These are phyloP conservation scores for Colletotrichum tamarilloi DNA, from an alignment of 2,329 filamentous ascomycete genomes.

Conservation along the genomic window DNA sequence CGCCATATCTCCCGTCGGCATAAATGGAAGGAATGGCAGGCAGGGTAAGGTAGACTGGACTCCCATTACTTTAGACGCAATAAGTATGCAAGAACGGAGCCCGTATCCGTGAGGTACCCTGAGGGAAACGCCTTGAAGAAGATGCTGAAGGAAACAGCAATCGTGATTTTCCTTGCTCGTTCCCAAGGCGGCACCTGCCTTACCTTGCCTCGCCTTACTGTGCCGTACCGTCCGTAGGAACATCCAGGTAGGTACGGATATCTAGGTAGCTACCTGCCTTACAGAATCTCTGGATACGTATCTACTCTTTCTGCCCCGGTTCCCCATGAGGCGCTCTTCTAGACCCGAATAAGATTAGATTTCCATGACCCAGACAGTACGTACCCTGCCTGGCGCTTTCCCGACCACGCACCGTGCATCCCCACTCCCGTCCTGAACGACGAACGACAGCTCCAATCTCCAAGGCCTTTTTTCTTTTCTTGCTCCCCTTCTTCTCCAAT, in stretches of 20 bases:
- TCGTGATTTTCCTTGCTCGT: background rate
- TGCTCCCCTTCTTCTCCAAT: background rate
- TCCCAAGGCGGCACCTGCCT: background rate
- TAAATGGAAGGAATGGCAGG: too few species aligned
- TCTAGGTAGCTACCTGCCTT: background rate
- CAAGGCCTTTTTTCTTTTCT: constrained; percentile 1
- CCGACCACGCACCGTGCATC: background rate
- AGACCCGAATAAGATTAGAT: background rate
- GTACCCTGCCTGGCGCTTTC: background rate
- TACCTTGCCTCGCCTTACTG: background rate
- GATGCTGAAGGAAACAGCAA: background rate
- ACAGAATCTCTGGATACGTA: background rate
- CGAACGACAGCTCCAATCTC: constrained; percentile 10
- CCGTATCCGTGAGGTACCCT: constrained; percentile 2
- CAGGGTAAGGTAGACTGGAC: too few species aligned
- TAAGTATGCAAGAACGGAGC: background rate
- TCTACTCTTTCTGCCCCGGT: background rate
- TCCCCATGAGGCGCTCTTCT: background rate
- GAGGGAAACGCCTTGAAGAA: background rate
- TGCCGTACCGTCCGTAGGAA: background rate
- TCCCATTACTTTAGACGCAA: too few species aligned
- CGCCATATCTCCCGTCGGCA: background rate
- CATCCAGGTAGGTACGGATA: background rate
- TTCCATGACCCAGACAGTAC: background rate
- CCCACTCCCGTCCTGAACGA: background rate